Evolutionary conservation across 2,329 filamentous ascomycete genomes (phyloP).

Genomic region (Xylaria arbuscula): DNA sequence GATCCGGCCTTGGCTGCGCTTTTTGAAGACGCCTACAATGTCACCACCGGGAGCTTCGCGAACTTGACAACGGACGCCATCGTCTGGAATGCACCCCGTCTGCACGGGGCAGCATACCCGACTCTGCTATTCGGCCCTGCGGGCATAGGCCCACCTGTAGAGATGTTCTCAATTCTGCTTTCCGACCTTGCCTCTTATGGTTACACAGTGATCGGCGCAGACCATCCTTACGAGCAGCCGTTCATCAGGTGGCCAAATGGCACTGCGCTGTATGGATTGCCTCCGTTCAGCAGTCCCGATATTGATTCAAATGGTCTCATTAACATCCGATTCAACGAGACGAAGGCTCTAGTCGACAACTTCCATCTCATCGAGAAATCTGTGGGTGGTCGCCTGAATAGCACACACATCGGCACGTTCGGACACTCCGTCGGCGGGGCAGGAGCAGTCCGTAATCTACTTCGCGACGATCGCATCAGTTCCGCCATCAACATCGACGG

Average conservation of each 20-base stretch:
- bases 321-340: conserved; percentile 15
- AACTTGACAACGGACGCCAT: conserved; percentile 21
- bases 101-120: conserved; percentile 16
- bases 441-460: conserved; percentile 33
- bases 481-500: conserved; percentile 44
- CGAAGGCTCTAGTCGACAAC: conserved; percentile 2
- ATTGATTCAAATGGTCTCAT: conserved; percentile 8
- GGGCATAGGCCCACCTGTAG: conserved; percentile 26
- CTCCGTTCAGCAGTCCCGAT: conserved; percentile 25
- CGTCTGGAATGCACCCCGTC: background rate
- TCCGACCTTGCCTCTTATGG: conserved; percentile 37
- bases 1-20: conserved; percentile 22
- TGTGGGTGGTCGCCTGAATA: conserved; percentile 33
- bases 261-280: conserved; percentile 35
- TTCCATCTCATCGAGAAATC: conserved; percentile 31
- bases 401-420: conserved; percentile 36
- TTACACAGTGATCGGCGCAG: conserved; percentile 38
- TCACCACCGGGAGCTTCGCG: conserved; percentile 4
- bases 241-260: conserved; percentile 45
- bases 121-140: conserved; percentile 37
- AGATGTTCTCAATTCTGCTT: conserved; percentile 32
- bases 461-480: conserved; percentile 28
- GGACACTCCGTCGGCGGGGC: conserved; percentile 44
- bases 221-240: conserved; percentile 46
- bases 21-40: conserved; percentile 19